phyloP scores from a whole-genome alignment of 805 yeast genomes.

The Lipomyces lipofer region DNA sequence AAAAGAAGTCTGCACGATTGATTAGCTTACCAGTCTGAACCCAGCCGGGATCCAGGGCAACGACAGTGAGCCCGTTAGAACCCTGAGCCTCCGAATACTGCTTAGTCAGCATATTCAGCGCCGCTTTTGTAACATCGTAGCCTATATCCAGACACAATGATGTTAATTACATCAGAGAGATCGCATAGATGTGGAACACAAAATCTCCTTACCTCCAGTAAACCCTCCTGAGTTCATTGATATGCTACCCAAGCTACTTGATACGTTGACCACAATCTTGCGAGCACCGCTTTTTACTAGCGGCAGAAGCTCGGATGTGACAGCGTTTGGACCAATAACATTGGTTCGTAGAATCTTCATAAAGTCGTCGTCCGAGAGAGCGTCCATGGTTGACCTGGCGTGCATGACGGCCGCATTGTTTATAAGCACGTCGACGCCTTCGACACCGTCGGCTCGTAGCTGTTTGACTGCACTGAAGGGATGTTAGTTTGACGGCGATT shows the following conservation, averaged over 20 bases:
- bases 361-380: constrained; percentile 4
- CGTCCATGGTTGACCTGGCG: not conserved
- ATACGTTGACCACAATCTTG: constrained; percentile 11
- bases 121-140: constrained; percentile 14
- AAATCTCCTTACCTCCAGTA: not conserved
- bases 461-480: constrained; percentile 3
- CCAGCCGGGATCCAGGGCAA: constrained; percentile 14
- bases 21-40: constrained; percentile 8
- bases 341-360: constrained; percentile 1
- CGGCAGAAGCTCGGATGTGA: constrained; percentile 11
- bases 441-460: constrained; percentile 1
- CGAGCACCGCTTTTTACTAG: constrained; percentile 2
- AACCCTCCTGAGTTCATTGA: constrained; percentile 4
- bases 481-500: not conserved
- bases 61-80: constrained; percentile 3
- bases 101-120: constrained; percentile 15
- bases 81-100: constrained; percentile 9
- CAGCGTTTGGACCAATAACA: constrained; percentile 11
- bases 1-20: too few relatives aligned
- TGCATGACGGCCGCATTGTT: constrained; percentile 8
- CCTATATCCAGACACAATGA: too few relatives aligned
- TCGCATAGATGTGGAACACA: not conserved
- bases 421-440: constrained; percentile 5
- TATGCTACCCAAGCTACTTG: constrained; percentile 8
- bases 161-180: not conserved